A percentile compares a stretch with the other conserved stretches of the same genome.
These are phyloP conservation scores for Cordia subcordata DNA, from an alignment of 257 asterid species.

Conservation along the genomic window DNA sequence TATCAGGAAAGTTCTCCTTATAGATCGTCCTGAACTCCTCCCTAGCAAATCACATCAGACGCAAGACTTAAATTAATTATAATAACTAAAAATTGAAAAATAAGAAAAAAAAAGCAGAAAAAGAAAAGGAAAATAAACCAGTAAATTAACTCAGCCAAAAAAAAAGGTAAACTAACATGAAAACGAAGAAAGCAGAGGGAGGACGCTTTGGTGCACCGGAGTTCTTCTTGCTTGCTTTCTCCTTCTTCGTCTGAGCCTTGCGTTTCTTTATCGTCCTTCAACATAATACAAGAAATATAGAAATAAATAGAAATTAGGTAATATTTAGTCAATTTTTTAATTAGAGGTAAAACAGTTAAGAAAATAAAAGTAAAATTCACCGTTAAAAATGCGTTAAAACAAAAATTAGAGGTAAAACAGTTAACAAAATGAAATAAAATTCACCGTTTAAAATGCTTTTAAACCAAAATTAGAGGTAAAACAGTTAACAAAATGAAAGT, in stretches of 20 bases:
- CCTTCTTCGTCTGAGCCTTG: conserved; percentile 22
- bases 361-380: background rate
- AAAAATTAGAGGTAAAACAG: background rate
- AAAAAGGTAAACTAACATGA: conserved; percentile 17
- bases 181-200: conserved; percentile 20
- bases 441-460: too few species aligned
- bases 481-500: background rate
- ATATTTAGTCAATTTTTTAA: background rate
- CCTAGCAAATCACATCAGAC: conserved; percentile 2
- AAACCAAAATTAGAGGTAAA: background rate
- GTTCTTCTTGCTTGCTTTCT: conserved; percentile 15
- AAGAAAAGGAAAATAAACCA: background rate
- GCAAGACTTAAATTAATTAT: too few species aligned
- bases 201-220: conserved; percentile 32
- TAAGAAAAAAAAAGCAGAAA: background rate
- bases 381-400: too few species aligned
- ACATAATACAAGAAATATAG: background rate
- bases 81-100: background rate
- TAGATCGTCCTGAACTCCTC: conserved; percentile 22
- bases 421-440: background rate
- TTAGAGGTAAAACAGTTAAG: background rate
- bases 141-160: too few species aligned
- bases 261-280: conserved; percentile 15
- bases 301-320: background rate
- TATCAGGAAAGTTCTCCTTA: conserved; percentile 30